Evolutionary conservation across 805 yeast species (phyloP).

Genomic region (Wickerhamiella lipophila): DNA sequence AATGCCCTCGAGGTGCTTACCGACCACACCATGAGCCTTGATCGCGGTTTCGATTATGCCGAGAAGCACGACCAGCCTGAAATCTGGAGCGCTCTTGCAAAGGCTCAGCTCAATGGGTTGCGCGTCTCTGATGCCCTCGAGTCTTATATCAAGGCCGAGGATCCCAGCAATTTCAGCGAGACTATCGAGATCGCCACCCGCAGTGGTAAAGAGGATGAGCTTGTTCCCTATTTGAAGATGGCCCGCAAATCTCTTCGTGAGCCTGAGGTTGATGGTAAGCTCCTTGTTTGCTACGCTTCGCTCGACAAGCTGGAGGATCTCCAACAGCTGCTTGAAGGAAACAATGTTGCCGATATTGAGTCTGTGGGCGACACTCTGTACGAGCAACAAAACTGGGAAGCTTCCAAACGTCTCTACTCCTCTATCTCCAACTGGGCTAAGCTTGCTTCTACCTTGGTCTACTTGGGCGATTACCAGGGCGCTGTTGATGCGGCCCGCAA

Average conservation of each 20-base stretch:
- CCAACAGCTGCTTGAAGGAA: slow-evolving; percentile 67
- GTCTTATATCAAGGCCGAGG: slow-evolving; percentile 83
- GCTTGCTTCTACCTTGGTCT: slow-evolving; percentile 91
- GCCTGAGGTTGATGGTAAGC: slow-evolving; percentile 83
- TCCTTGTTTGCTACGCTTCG: slow-evolving; percentile 76
- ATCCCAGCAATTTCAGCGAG: slow-evolving; percentile 77
- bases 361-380: slow-evolving; percentile 83
- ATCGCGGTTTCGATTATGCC: slow-evolving; percentile 87
- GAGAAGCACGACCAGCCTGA: slow-evolving; percentile 77
- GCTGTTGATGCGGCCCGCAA: slow-evolving; percentile 99
- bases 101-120: slow-evolving; percentile 88
- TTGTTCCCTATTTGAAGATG: slow-evolving; percentile 73
- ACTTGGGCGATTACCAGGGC: slow-evolving; percentile 79
- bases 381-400: slow-evolving; percentile 70
- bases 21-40: slow-evolving; percentile 86
- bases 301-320: slow-evolving; percentile 65
- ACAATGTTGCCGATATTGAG: slow-evolving; percentile 90
- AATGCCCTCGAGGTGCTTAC: slow-evolving; percentile 84
- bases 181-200: slow-evolving; percentile 92
- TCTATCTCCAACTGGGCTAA: slow-evolving; percentile 89
- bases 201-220: slow-evolving; percentile 92
- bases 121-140: slow-evolving; percentile 84
- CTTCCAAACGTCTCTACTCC: slow-evolving; percentile 78
- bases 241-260: slow-evolving; percentile 87
- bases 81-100: slow-evolving; percentile 90